These are phyloP conservation scores for Cryptosporidium xiaoi DNA, from an alignment of 169 alveolate genomes.

Conservation along the genomic window DNA sequence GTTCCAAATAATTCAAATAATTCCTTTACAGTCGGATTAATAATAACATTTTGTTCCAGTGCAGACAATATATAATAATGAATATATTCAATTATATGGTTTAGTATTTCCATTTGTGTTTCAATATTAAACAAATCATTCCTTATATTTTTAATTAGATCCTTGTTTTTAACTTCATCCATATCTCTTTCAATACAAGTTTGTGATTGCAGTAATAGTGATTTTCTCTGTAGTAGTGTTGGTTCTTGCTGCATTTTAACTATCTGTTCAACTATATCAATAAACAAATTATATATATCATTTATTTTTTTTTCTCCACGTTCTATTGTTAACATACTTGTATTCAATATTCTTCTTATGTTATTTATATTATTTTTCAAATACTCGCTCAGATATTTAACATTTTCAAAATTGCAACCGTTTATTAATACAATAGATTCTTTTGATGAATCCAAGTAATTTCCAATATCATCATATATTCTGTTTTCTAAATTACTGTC, in stretches of 20 bases:
- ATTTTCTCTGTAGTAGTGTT: conserved; percentile 39
- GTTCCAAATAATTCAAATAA: conserved; percentile 19
- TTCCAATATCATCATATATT: too few species aligned
- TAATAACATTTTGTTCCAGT: conserved; percentile 45
- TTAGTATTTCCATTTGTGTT: conserved; percentile 32
- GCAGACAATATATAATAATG: conserved; percentile 53
- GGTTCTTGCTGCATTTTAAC: conserved; percentile 60
- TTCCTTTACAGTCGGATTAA: conserved; percentile 27
- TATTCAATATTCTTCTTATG: conserved; percentile 1
- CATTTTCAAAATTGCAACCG: neutral
- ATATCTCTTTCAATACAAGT: conserved; percentile 53
- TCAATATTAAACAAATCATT: conserved; percentile 36
- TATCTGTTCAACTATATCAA: conserved; percentile 26
- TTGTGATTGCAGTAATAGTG: conserved; percentile 46
- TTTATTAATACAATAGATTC: neutral
- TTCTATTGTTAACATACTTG: neutral
- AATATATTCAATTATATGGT: conserved; percentile 27
- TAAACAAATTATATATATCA: conserved; percentile 10
- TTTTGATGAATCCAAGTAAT: neutral
- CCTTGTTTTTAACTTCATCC: conserved; percentile 49
- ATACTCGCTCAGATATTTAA: neutral
- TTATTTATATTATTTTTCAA: neutral
- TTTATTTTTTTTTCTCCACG: conserved; percentile 26
- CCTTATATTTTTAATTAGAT: conserved; percentile 28
- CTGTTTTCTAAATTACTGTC: neutral